A percentile compares a stretch with the other conserved stretches of the same genome.
Conservation (phyloP, 2,329 filamentous ascomycete genomes). For the Ophiostoma triangulosporum region DNA sequence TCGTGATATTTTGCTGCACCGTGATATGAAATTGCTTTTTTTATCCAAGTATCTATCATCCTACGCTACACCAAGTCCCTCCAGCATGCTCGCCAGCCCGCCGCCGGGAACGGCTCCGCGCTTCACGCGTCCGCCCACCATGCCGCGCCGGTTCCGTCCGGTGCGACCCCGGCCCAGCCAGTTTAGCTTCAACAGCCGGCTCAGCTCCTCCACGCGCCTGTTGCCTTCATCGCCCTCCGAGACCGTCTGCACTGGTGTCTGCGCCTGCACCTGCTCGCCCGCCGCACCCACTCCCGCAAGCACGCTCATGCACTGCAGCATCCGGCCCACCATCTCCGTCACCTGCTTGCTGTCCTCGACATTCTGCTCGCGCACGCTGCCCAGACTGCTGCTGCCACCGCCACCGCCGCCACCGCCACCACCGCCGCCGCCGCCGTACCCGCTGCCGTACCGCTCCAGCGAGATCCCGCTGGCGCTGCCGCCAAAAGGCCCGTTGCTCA, state of each 20-base stretch:
- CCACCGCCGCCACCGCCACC: no score
- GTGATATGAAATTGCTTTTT: not conserved
- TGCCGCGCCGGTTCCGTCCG: constrained; percentile 75
- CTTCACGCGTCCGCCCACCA: constrained; percentile 57
- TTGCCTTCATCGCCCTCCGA: constrained; percentile 57
- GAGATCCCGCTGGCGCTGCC: not conserved
- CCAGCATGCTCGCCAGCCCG: constrained; percentile 12
- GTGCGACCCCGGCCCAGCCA: constrained; percentile 88
- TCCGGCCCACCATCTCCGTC: constrained; percentile 85
- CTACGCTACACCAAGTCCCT: constrained; percentile 27
- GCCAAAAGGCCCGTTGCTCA: constrained; percentile 15
- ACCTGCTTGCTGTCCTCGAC: constrained; percentile 62
- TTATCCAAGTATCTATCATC: not conserved
- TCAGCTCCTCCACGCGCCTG: constrained; percentile 68
- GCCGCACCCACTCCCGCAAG: constrained; percentile 49
- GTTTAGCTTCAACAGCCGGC: constrained; percentile 83
- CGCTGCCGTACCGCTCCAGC: constrained; percentile 14
- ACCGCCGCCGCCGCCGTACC: constrained; percentile 3
- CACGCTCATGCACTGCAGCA: constrained; percentile 93
- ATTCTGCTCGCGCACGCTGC: constrained; percentile 41
- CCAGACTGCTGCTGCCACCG: constrained; percentile 7
- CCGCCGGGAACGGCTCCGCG: constrained; percentile 19
- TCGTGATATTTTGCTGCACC: no score
- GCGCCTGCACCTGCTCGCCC: not conserved
- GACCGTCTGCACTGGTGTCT: not conserved